Percentiles rank a stretch among this genome's conserved stretches.
Conservation (phyloP, 371 early-diverging fungal genomes). For the Apophysomyces sp. region DNA sequence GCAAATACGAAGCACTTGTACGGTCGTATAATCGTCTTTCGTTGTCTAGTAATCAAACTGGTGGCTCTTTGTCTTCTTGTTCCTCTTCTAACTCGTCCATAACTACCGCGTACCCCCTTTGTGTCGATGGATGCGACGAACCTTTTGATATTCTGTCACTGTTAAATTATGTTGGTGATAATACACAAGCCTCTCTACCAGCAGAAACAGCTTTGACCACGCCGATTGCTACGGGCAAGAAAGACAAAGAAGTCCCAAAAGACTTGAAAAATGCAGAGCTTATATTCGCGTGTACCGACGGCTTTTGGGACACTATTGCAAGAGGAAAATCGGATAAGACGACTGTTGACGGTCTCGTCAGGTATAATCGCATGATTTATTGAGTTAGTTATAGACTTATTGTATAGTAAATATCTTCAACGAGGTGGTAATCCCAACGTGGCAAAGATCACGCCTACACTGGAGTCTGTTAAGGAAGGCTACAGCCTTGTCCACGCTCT, state of each 20-base stretch:
- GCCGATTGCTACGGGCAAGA: neutral
- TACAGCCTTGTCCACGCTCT: constrained; percentile 44
- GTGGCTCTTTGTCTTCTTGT: neutral
- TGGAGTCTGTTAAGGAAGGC: constrained; percentile 40
- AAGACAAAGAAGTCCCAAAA: neutral
- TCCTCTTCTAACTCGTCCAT: neutral
- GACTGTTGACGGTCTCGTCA: constrained; percentile 29
- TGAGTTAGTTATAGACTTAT: neutral
- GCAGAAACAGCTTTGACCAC: neutral
- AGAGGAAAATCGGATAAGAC: constrained; percentile 23
- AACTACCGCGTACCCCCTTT: too few relatives aligned
- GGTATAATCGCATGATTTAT: constrained; percentile 13
- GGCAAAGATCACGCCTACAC: constrained; percentile 34
- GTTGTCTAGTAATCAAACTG: neutral
- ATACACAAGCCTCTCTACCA: neutral
- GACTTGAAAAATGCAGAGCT: constrained; percentile 1
- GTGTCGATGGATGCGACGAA: neutral
- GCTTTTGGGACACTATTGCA: constrained; percentile 46
- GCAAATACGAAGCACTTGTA: constrained; percentile 5
- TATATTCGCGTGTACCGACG: constrained; percentile 38
- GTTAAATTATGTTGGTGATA: neutral
- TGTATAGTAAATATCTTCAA: constrained; percentile 34
- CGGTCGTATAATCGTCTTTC: neutral
- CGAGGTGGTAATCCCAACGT: constrained; percentile 50
- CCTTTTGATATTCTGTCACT: neutral